A percentile compares a stretch with the other conserved stretches of the same genome.
Evolutionary conservation across 1,139 yeast genomes (phyloP).

Genomic region (Waltiozyma sp.): DNA sequence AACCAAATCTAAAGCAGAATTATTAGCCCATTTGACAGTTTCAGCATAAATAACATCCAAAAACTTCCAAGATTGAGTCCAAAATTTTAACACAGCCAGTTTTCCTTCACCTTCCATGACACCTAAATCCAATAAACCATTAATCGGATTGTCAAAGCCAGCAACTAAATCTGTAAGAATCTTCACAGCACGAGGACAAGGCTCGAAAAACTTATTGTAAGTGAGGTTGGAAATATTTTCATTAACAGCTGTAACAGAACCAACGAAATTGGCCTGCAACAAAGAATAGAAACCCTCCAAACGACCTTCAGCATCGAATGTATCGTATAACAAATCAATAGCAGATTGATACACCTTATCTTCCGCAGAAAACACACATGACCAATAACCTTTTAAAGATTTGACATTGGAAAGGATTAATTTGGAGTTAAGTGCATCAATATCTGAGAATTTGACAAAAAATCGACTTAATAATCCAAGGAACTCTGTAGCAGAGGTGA

Average conservation of each 20-base stretch:
- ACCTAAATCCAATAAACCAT: constrained; percentile 36
- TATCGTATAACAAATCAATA: constrained; percentile 61
- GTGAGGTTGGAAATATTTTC: constrained; percentile 36
- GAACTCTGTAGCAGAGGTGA: constrained; percentile 18
- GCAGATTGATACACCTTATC: constrained; percentile 50
- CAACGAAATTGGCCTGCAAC: constrained; percentile 31
- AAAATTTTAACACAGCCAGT: constrained; percentile 30
- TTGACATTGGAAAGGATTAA: constrained; percentile 26
- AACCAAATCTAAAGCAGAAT: constrained; percentile 30
- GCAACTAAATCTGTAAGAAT: constrained; percentile 64
- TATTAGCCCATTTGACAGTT: constrained; percentile 65
- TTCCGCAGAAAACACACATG: constrained; percentile 52
- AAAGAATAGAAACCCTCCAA: constrained; percentile 57
- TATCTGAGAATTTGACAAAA: constrained; percentile 27
- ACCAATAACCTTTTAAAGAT: constrained; percentile 51
- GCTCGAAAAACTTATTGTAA: constrained; percentile 46
- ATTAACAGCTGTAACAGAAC: constrained; percentile 39
- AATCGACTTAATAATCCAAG: constrained; percentile 19
- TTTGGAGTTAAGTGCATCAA: constrained; percentile 35
- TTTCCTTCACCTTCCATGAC: constrained; percentile 14
- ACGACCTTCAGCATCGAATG: constrained; percentile 67
- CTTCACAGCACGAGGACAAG: constrained; percentile 66
- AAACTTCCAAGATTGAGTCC: constrained; percentile 67
- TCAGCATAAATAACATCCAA: constrained; percentile 56
- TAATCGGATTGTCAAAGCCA: constrained; percentile 55